Evolutionary conservation across 83 land plant species (phyloP), one percentile per base, ranked within the genome.

Genomic region (Diphasiastrum complanatum): DNA sequence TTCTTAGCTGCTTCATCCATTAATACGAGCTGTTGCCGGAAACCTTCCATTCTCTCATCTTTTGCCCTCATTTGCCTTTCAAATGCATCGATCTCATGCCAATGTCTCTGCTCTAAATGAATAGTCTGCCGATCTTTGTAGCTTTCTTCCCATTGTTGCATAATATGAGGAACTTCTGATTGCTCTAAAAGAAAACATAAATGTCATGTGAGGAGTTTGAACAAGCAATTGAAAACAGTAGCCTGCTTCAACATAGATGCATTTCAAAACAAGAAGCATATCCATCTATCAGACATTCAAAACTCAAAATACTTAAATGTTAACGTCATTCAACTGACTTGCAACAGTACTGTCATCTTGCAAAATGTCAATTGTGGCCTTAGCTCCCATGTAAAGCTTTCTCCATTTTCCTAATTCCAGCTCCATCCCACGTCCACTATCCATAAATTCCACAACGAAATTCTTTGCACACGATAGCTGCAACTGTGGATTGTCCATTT

Each of bases 21-120:
- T 1, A 3, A n/a, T 5, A 67, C 24, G 22, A 67, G 40, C 24
- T 67, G 67, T 34, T 11, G 29, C 18, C 72, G 68, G n/a, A 68
- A 60, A 24, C 45, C 72, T 38, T 68, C 72, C 66, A 68, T 60
- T 24, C 72, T 60, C 48, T 68, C 72, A 26, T 61, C 72, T 33
- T 64, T 46, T 22, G 68, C 72, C 48, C 38, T 68, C 55, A 68
- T 52, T 11, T 68, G 72, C 26, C 72, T 30, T 34, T 68, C 72
- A 47, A 68, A 68, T 22, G 72, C 51, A 33, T 35, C 23, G 41
- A 68, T 33, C 55, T 68, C 72, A 18, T 60, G 45, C 31, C 41
- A 60, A 16, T 61, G 72, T 31, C 41, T 60, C 18, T 60, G 66
- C 36, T 60, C 52, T 33, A 68, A 12, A n/a, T 68, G 33, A 0